These are phyloP conservation scores for Rhizoclosmatium globosum DNA, from an alignment of 192 early-diverging fungal genomes.

Conservation along the genomic window DNA sequence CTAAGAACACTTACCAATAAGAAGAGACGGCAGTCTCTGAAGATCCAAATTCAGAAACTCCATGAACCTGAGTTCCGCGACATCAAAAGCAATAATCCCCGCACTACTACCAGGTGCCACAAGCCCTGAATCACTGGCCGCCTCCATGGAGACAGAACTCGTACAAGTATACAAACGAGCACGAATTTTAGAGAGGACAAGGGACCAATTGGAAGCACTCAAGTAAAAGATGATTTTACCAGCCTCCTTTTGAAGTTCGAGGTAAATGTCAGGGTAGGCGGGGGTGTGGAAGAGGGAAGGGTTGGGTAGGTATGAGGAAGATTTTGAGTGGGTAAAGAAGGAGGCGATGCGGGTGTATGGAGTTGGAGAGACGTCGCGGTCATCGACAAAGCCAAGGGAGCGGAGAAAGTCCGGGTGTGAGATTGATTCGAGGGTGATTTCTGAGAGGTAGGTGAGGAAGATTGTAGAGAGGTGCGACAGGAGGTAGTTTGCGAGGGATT, in stretches of 20 bases:
- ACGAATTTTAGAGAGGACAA: slow-evolving; percentile 62
- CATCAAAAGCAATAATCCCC: slow-evolving; percentile 43
- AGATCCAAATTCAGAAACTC: slow-evolving; percentile 87
- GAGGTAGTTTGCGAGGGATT: slow-evolving; percentile 71
- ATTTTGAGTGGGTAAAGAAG: slow-evolving; percentile 32
- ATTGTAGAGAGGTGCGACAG: slow-evolving; percentile 69
- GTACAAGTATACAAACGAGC: slow-evolving; percentile 30
- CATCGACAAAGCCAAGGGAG: slow-evolving; percentile 26
- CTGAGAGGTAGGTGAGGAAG: slow-evolving; percentile 59
- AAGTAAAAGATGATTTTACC: slow-evolving; percentile 86
- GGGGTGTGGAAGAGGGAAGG: slow-evolving; percentile 17
- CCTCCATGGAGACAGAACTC: slow-evolving; percentile 68
- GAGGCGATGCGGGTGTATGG: slow-evolving; percentile 18
- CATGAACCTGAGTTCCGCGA: slow-evolving; percentile 84
- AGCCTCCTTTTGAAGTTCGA: slow-evolving; percentile 70
- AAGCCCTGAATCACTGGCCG: slow-evolving; percentile 46
- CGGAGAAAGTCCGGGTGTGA: slow-evolving; percentile 46
- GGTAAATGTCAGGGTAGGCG: slow-evolving; percentile 5
- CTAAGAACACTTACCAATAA: slow-evolving; percentile 42
- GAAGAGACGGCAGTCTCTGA: slow-evolving; percentile 62
- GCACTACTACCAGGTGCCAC: slow-evolving; percentile 7
- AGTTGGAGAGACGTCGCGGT: slow-evolving; percentile 15
- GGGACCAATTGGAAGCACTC: slow-evolving; percentile 88
- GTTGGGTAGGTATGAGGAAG: slow-evolving; percentile 8
- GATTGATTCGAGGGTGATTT: slow-evolving; percentile 57